These are phyloP conservation scores for Botrytis cinerea DNA, from an alignment of 2,329 filamentous ascomycete species.

Conservation along the genomic window DNA sequence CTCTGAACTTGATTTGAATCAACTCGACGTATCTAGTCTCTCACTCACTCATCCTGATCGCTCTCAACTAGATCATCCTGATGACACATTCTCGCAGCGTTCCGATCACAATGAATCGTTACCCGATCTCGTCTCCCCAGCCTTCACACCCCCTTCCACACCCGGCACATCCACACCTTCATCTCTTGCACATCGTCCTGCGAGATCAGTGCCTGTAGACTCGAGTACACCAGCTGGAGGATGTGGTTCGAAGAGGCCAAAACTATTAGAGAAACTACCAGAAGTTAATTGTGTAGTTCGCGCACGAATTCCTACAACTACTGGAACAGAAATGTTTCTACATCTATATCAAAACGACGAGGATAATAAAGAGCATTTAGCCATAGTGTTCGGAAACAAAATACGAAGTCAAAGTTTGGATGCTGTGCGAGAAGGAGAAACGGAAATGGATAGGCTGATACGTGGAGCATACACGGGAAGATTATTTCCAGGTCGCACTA, in stretches of 20 bases:
- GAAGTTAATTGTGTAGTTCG: conserved; percentile 91
- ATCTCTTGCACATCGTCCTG: conserved; percentile 41
- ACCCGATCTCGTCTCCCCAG: conserved; percentile 71
- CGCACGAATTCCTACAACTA: conserved; percentile 89
- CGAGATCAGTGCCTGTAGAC: conserved; percentile 53
- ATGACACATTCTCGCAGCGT: conserved; percentile 16
- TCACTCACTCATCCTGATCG: conserved; percentile 24
- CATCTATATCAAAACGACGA: conserved; percentile 92
- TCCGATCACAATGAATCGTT: conserved; percentile 28
- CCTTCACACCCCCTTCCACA: conserved; percentile 73
- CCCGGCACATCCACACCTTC: conserved; percentile 59
- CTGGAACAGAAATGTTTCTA: conserved; percentile 93
- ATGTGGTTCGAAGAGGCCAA: conserved; percentile 65
- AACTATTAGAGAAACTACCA: conserved; percentile 73
- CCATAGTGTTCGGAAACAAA: conserved; percentile 89
- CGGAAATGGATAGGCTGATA: conserved; percentile 89
- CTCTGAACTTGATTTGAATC: conserved; percentile 41
- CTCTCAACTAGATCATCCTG: conserved; percentile 22
- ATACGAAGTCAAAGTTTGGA: conserved; percentile 77
- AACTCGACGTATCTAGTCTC: conserved; percentile 26
- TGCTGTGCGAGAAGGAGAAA: conserved; percentile 71
- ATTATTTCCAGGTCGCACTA: conserved; percentile 80
- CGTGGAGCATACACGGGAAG: conserved; percentile 89
- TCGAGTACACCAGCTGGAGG: conserved; percentile 56
- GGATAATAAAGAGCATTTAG: conserved; percentile 93